phyloP scores from a whole-genome alignment of 148 eudicot species.

The Mesembryanthemum crystallinum region DNA sequence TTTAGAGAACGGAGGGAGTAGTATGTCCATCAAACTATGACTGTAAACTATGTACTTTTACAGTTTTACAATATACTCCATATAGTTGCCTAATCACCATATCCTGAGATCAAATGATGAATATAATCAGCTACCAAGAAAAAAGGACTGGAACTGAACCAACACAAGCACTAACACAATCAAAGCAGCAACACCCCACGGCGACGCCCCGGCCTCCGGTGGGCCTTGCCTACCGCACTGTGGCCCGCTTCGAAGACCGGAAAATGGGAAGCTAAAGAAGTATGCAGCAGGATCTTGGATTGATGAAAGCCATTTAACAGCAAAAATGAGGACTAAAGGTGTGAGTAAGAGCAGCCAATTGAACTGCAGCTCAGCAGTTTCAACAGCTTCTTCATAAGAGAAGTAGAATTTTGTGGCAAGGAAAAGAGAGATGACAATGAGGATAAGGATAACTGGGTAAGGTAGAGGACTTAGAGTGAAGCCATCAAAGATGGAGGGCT shows the following conservation, averaged over 20 bases:
- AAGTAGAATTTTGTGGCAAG: slow-evolving; percentile 53
- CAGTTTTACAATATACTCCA: too few relatives aligned
- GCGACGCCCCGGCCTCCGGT: slow-evolving; percentile 43
- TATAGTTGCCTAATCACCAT: background rate
- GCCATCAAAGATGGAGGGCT: slow-evolving; percentile 50
- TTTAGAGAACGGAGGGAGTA: too few relatives aligned
- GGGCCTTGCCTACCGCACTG: slow-evolving; percentile 20
- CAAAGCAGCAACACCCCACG: slow-evolving; percentile 71
- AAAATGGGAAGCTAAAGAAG: slow-evolving; percentile 26
- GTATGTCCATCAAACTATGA: background rate
- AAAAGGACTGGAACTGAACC: slow-evolving; percentile 53
- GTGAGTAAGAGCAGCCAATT: slow-evolving; percentile 62
- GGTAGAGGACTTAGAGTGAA: slow-evolving; percentile 70
- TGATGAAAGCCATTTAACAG: slow-evolving; percentile 51
- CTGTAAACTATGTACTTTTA: too few relatives aligned
- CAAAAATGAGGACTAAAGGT: slow-evolving; percentile 51
- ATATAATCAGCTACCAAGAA: slow-evolving; percentile 50
- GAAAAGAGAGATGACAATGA: slow-evolving; percentile 47
- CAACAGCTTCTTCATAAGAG: slow-evolving; percentile 53
- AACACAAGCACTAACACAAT: slow-evolving; percentile 55
- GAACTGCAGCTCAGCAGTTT: slow-evolving; percentile 43
- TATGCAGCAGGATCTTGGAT: slow-evolving; percentile 33
- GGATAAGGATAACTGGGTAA: slow-evolving; percentile 58
- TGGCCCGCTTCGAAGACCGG: slow-evolving; percentile 27
- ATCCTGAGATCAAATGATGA: too few relatives aligned